These are phyloP conservation scores for Lolium perenne DNA, from an alignment of 176 grass and related monocot species.

Conservation along the genomic window DNA sequence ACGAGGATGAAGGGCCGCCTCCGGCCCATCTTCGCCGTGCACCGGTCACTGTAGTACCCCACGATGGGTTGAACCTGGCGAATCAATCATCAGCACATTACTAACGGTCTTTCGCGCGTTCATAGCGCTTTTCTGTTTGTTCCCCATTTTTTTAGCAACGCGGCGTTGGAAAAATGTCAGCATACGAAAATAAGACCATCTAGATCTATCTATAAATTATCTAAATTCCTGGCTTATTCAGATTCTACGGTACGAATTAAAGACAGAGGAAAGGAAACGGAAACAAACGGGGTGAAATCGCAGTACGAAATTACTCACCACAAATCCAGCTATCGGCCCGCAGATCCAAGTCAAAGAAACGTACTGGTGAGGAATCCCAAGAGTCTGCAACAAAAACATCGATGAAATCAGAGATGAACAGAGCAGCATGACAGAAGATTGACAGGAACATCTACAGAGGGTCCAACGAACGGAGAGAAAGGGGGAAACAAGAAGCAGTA, in stretches of 20 bases:
- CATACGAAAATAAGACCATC: neutral
- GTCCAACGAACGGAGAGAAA: too few species aligned
- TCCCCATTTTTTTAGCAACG: neutral
- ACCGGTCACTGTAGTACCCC: slow-evolving; percentile 77
- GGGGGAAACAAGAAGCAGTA: neutral
- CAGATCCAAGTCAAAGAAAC: slow-evolving; percentile 88
- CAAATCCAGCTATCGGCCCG: slow-evolving; percentile 65
- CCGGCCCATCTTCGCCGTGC: slow-evolving; percentile 57
- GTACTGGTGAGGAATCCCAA: slow-evolving; percentile 65
- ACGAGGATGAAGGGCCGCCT: slow-evolving; percentile 78
- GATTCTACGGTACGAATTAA: neutral
- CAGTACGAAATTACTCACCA: slow-evolving; percentile 33
- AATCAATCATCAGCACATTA: slow-evolving; percentile 8
- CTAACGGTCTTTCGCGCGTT: neutral
- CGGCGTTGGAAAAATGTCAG: neutral
- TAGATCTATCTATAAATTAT: neutral
- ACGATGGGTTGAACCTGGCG: slow-evolving; percentile 60
- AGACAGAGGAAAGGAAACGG: neutral
- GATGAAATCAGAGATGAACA: neutral
- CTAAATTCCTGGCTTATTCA: neutral
- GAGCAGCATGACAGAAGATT: neutral
- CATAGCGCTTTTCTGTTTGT: neutral
- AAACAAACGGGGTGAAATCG: neutral
- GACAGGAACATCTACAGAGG: neutral
- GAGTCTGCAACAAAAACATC: slow-evolving; percentile 42